Evolutionary conservation across 2,329 filamentous ascomycete species (phyloP), one percentile per base, ranked within the genome.

Genomic region (Beauveria bassiana): DNA sequence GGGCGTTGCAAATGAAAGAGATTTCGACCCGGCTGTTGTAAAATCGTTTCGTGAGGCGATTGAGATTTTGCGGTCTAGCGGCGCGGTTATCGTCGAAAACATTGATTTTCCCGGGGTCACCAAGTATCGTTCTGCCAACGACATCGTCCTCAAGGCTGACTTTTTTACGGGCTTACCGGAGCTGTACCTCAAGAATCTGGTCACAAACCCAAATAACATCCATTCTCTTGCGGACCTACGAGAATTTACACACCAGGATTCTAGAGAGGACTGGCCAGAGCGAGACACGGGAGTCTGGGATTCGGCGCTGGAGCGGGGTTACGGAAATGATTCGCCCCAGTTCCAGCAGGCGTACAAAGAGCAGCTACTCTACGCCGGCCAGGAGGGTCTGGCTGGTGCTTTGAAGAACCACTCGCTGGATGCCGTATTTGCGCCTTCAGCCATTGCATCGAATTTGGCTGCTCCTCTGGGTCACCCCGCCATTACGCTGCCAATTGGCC

Each of bases 401-500:
- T 70, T 89, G 0, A 67, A 75, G 7, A 78, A 78, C 1, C 74
- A 82, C 63, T 77, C 79, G 8, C 77, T 87, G 1, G 82, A 85
- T 65, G 85, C 85, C 2, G 72, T 88, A 8, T 77, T 88, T 3
- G 66, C 87, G 3, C 86, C 85, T 0, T 60, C 58, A 4, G 28
- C 16, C 31, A 72, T 79, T 31, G 74, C 80, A 0, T 72, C 77
- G 0, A 69, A 72, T 2, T 74, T 83, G 6, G 79, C 83, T 2
- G 84, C 82, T 1, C 72, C 86, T 38, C 78, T 85, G 0, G 86
- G 86, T 1, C 77, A 79, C 0, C 86, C 86, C 0, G 77, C 85
- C 12, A 73, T 88, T 16, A 86, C 82, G 0, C 82, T 88, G 0
- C 86, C 86, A 0, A 72, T 88, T 63, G 85, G 86, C 0, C 79